Base-by-base conservation (phyloP, 1,284 basidiomycete genomes). In the Trichosporon faecale region DNA sequence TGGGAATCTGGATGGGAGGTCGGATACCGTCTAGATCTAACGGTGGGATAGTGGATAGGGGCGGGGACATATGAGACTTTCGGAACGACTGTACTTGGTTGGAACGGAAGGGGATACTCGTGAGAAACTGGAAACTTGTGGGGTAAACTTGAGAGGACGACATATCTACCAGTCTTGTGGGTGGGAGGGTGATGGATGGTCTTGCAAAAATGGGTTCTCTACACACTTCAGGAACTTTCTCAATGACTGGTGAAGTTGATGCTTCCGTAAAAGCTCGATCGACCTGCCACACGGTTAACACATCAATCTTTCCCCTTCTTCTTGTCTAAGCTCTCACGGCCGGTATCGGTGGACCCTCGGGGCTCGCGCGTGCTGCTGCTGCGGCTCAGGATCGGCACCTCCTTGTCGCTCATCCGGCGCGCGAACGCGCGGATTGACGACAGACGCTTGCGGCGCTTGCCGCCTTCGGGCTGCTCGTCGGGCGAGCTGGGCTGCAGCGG, bases 351-450 rank as follows among this genome's bases (percentile, higher is more conserved):
- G 29, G 35, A 37, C 2, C 14, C n/a, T 5, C 63, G n/a, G 11
- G 63, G 37, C n/a, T 64, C 63, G 7, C 35, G 33, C 35, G 63
- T 44, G 21, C 63, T 64, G 63, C 35, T 44, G 63, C 63, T 44
- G 35, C 63, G 63, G 63, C 63, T 64, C 35, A 64, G 33, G 27
- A 64, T 64, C 63, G 63, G 63, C 77, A 65, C 12, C 8, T 75
- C 74, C 66, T 80, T 78, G 71, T 82, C 80, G 33, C 75, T 77
- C 67, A 81, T 78, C 25, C 81, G 69, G 46, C 81, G 72, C 4
- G 80, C 79, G 65, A 82, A 79, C 9, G 77, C 79, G 70, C 81
- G 81, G 73, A 81, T 75, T 1, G 75, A 77, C 67, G 73, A 76
- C 52, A 82, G 70, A 14, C 81, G 67, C 66, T 82, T 82, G 64